Evolutionary conservation across 2,329 filamentous ascomycete species (phyloP), one percentile per base, ranked within the genome.

Genomic region (Periconia macrospinosa): DNA sequence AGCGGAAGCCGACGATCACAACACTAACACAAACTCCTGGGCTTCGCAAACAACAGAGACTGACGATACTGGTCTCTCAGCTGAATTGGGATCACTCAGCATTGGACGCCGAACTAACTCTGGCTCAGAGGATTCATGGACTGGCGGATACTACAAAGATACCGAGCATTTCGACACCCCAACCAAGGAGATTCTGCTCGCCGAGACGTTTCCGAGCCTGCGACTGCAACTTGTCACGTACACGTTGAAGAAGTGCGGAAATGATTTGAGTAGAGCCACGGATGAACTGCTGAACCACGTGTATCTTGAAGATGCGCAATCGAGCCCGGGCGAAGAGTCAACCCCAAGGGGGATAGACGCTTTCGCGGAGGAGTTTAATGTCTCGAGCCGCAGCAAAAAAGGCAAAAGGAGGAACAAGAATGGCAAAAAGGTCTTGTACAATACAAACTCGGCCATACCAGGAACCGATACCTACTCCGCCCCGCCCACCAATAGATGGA

Each of bases 271-370:
- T 53, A 79, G 80, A 14, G 85, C 91, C 1, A 86, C 95, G 57
- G 91, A 96, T 63, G 86, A 91, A 54, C 78, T 97, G 13, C 81
- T 97, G 30, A 95, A 89, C 60, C 80, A 91, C 14, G 85, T 89
- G 18, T 91, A 88, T 66, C 86, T 97, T 5, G 85, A 91, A 53
- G 85, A 91, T 52, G 83, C 83, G 0, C 79, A 84, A 50, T 78
- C 82, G 15, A 75, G 74, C 37, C 75, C 79, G 3, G 75, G 71
- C 2, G 70, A 73, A 45, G 75, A 73, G 33, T 42, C 76, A 17
- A 65, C 77, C 6, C 69, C 78, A 1, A 93, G 89, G 68, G 90
- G 92, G 0, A 79, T 97, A n/a, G 91, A 97, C 53, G 91, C 84
- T 0, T 96, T 96, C 68, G 86, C 84, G 19, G 80, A 84, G 40